Evolutionary conservation across 1,139 yeast genomes (phyloP).

Genomic region (Candida freyschussii): DNA sequence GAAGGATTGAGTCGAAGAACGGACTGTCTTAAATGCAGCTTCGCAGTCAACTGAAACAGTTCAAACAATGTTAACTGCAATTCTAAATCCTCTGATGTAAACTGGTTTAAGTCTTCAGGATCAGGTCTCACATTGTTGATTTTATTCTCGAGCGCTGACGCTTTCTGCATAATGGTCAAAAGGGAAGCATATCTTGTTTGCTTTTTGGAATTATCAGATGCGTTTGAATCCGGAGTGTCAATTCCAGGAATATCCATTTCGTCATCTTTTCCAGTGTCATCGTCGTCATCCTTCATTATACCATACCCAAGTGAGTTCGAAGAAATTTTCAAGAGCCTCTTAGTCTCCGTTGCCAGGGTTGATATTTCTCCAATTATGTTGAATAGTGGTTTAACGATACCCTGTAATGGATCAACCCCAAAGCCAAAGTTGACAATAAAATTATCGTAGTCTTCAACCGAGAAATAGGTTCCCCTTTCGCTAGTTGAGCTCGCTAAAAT

Average conservation of each 20-base stretch:
- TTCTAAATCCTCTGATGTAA: slow-evolving; percentile 53
- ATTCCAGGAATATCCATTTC: slow-evolving; percentile 20
- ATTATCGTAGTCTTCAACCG: slow-evolving; percentile 50
- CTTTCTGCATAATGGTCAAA: slow-evolving; percentile 34
- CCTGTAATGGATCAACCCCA: slow-evolving; percentile 62
- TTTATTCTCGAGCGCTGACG: slow-evolving; percentile 43
- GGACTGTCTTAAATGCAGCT: slow-evolving; percentile 61
- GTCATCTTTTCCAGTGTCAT: slow-evolving; percentile 5
- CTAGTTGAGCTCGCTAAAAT: slow-evolving; percentile 55
- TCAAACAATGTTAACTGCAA: slow-evolving; percentile 69
- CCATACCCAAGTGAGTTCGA: slow-evolving; percentile 22
- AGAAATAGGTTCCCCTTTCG: slow-evolving; percentile 54
- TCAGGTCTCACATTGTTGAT: slow-evolving; percentile 55
- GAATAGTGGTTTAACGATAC: slow-evolving; percentile 65
- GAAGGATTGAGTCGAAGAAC: slow-evolving; percentile 58
- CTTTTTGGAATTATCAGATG: slow-evolving; percentile 16
- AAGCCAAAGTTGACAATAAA: slow-evolving; percentile 38
- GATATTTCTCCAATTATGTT: slow-evolving; percentile 65
- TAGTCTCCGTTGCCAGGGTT: slow-evolving; percentile 51
- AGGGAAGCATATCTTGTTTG: slow-evolving; percentile 27
- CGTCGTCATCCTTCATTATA: slow-evolving; percentile 22
- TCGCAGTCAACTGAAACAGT: slow-evolving; percentile 65
- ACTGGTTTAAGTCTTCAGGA: slow-evolving; percentile 39
- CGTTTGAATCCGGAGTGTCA: slow-evolving; percentile 22
- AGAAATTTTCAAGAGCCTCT: slow-evolving; percentile 26